A percentile compares a stretch with the other conserved stretches of the same genome.
Conservation (phyloP, 2,329 filamentous ascomycete species). For the Claviceps lovelessii region DNA sequence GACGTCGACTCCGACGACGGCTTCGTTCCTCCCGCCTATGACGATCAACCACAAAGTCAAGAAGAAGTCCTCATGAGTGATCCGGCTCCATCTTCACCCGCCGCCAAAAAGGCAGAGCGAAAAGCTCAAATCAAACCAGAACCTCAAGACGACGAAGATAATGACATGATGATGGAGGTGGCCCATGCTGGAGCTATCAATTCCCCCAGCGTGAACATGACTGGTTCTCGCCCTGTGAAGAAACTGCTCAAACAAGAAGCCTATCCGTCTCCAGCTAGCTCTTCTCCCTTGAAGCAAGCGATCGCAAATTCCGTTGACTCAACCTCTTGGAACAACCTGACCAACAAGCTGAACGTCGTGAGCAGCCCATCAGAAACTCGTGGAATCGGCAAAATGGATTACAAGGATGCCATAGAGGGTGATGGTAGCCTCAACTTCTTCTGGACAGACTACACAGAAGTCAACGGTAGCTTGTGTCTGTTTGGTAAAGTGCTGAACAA, state of each 20-base stretch:
- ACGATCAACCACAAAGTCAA: constrained; percentile 33
- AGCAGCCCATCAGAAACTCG: constrained; percentile 55
- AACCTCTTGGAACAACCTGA: constrained; percentile 77
- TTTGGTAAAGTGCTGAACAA: constrained; percentile 96
- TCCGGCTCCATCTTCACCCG: constrained; percentile 72
- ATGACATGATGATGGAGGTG: constrained; percentile 84
- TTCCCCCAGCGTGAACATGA: constrained; percentile 65
- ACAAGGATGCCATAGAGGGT: constrained; percentile 77
- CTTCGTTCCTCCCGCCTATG: constrained; percentile 48
- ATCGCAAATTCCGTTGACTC: constrained; percentile 54
- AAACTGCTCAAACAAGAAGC: constrained; percentile 55
- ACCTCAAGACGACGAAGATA: constrained; percentile 52
- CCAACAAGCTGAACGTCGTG: constrained; percentile 71
- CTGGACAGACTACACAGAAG: constrained; percentile 91
- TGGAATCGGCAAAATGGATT: constrained; percentile 64
- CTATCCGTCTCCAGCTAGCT: constrained; percentile 58
- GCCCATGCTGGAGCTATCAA: constrained; percentile 59
- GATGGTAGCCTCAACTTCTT: constrained; percentile 90
- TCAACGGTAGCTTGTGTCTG: constrained; percentile 80
- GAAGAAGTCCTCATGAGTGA: constrained; percentile 68
- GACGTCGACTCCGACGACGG: constrained; percentile 40
- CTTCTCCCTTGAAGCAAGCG: constrained; percentile 51
- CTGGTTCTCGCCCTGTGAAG: constrained; percentile 57
- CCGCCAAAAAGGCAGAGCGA: constrained; percentile 61
- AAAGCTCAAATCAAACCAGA: constrained; percentile 42